Percentiles rank a stretch among this genome's conserved stretches.
phyloP scores from a whole-genome alignment of 768 basidiomycete species.

The Hygrocybe coccinea region DNA sequence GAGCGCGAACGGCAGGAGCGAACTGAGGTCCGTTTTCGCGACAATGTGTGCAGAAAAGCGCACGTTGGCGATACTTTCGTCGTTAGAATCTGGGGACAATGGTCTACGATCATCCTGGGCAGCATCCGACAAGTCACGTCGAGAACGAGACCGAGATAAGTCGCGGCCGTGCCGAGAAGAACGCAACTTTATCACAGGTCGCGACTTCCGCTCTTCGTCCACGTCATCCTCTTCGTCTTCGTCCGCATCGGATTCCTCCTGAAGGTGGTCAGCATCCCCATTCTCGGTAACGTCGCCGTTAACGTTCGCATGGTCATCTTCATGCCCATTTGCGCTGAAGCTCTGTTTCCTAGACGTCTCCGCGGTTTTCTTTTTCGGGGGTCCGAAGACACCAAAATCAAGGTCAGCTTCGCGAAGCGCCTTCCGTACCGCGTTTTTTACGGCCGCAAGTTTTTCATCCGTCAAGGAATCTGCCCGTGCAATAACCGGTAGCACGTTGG shows the following conservation, averaged over 20 bases:
- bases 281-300: slow-evolving; percentile 16
- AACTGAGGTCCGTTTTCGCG: slow-evolving; percentile 52
- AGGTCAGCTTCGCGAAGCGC: slow-evolving; percentile 64
- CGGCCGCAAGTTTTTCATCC: slow-evolving; percentile 62
- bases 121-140: slow-evolving; percentile 59
- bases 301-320: slow-evolving; percentile 22
- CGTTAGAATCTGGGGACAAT: slow-evolving; percentile 50
- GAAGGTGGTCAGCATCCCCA: slow-evolving; percentile 18
- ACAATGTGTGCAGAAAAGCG: slow-evolving; percentile 72
- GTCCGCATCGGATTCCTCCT: slow-evolving; percentile 27
- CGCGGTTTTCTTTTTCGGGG: slow-evolving; percentile 29
- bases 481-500: slow-evolving; percentile 79
- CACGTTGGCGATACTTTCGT: slow-evolving; percentile 71
- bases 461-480: slow-evolving; percentile 80
- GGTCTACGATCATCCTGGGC: slow-evolving; percentile 58
- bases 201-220: slow-evolving; percentile 51
- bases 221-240: slow-evolving; percentile 40
- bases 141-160: slow-evolving; percentile 67
- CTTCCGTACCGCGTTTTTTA: slow-evolving; percentile 66
- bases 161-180: slow-evolving; percentile 40
- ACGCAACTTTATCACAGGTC: slow-evolving; percentile 75
- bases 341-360: slow-evolving; percentile 29
- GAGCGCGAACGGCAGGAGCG: slow-evolving; percentile 71
- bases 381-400: slow-evolving; percentile 72
- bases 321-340: slow-evolving; percentile 25